Percentiles rank a stretch among this genome's conserved stretches.
phyloP scores from a whole-genome alignment of 106 monocot genomes.

The Triglochin maritima region DNA sequence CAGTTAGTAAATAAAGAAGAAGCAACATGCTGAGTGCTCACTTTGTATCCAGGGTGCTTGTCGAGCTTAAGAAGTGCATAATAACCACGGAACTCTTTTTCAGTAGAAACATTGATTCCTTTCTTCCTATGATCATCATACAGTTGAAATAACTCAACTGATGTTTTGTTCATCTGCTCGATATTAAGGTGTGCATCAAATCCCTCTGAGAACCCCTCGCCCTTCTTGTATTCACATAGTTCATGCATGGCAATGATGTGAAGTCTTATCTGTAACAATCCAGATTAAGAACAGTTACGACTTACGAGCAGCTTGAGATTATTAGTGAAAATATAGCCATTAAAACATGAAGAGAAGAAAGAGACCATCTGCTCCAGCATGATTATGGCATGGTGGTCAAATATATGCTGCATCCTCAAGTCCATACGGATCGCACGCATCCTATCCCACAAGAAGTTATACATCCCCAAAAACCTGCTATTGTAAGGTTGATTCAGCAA shows the following conservation, averaged over 20 bases:
- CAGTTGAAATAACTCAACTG: conserved; percentile 97
- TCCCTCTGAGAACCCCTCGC: conserved; percentile 91
- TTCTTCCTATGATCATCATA: conserved; percentile 88
- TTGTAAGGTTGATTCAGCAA: conserved; percentile 72
- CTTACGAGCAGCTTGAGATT: not conserved
- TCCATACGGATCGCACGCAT: conserved; percentile 97
- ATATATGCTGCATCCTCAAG: conserved; percentile 98
- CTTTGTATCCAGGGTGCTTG: conserved; percentile 94
- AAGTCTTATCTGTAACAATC: conserved; percentile 60
- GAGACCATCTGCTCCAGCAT: conserved; percentile 98
- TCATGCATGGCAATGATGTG: conserved; percentile 98
- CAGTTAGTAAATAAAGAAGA: not conserved
- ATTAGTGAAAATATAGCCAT: not conserved
- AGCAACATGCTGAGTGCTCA: conserved; percentile 9
- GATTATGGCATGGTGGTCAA: conserved; percentile 63
- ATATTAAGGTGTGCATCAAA: conserved; percentile 99
- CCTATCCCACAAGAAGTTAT: conserved; percentile 98
- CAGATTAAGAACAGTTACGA: not conserved
- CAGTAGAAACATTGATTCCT: conserved; percentile 44
- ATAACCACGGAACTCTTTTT: conserved; percentile 95
- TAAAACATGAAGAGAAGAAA: conserved; percentile 1
- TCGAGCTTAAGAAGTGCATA: conserved; percentile 96
- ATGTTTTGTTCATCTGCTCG: conserved; percentile 98
- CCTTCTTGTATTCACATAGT: conserved; percentile 85
- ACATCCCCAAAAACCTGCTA: conserved; percentile 59